Conservation (phyloP, 2,329 filamentous ascomycete genomes). For the Neofusicoccum umdonicola region DNA sequence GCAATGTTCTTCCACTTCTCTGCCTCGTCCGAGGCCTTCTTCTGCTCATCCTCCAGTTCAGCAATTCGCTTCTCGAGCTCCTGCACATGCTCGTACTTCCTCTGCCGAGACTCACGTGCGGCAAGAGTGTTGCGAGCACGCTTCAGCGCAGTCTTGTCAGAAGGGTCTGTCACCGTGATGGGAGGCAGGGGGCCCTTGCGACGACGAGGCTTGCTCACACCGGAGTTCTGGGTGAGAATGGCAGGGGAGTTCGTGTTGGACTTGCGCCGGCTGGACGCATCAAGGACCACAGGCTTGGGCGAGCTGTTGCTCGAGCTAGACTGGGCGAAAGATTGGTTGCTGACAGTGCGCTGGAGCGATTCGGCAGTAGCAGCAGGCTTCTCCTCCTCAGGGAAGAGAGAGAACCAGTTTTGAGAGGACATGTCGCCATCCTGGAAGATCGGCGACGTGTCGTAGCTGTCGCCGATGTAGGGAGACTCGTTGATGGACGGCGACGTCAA, state of each 20-base stretch:
- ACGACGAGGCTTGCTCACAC: conserved; percentile 67
- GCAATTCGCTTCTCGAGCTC: conserved; percentile 71
- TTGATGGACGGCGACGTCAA: conserved; percentile 79
- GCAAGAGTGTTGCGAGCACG: conserved; percentile 90
- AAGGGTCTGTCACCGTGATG: conserved; percentile 68
- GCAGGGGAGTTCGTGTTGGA: conserved; percentile 46
- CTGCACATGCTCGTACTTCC: conserved; percentile 75
- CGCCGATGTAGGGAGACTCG: conserved; percentile 70
- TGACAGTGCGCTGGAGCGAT: conserved; percentile 42
- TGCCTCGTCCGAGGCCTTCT: conserved; percentile 44
- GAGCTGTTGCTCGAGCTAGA: conserved; percentile 38
- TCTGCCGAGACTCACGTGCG: conserved; percentile 86
- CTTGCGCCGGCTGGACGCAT: conserved; percentile 33
- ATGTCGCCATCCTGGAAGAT: conserved; percentile 62
- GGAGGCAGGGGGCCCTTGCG: conserved; percentile 78
- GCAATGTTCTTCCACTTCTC: conserved; percentile 34
- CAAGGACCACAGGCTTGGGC: conserved; percentile 29
- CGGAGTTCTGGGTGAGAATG: conserved; percentile 62
- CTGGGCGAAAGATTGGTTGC: conserved; percentile 36
- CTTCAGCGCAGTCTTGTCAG: conserved; percentile 79
- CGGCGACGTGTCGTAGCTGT: conserved; percentile 75
- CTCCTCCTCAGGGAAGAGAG: conserved; percentile 63
- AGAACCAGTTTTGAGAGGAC: conserved; percentile 64
- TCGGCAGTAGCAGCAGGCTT: conserved; percentile 30
- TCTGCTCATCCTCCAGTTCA: conserved; percentile 58